Conservation (phyloP, 2,329 filamentous ascomycete species). For the Botryotinia calthae region DNA sequence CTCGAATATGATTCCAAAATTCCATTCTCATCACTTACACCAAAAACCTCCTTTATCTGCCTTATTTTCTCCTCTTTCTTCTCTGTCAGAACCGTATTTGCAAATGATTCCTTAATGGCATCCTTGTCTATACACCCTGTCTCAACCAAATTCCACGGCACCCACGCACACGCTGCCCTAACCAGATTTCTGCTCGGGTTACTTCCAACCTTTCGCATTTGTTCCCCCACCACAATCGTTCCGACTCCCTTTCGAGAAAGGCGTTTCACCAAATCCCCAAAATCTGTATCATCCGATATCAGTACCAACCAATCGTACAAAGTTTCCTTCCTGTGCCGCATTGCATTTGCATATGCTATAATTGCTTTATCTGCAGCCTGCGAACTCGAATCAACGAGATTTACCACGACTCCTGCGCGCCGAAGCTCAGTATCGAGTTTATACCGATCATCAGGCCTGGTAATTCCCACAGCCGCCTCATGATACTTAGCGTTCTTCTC, state of each 20-base stretch:
- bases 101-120: not conserved
- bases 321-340: not conserved
- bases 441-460: not conserved
- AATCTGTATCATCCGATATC: slow-evolving; percentile 6
- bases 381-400: not conserved
- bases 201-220: no score
- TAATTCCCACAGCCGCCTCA: not conserved
- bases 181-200: not conserved
- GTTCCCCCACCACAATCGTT: slow-evolving; percentile 2
- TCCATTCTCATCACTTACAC: not conserved
- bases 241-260: not conserved
- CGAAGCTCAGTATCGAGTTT: not conserved
- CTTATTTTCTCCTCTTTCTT: not conserved
- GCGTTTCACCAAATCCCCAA: not conserved
- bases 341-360: not conserved
- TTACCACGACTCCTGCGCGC: not conserved
- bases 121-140: not conserved
- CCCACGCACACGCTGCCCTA: not conserved
- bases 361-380: not conserved
- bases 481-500: not conserved
- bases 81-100: not conserved
- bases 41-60: not conserved
- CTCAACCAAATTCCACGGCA: not conserved
- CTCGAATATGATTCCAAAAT: not conserved
- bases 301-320: not conserved